Base-by-base conservation (phyloP, 495 filamentous ascomycete species). In the Astrothelium subdiscretum region DNA sequence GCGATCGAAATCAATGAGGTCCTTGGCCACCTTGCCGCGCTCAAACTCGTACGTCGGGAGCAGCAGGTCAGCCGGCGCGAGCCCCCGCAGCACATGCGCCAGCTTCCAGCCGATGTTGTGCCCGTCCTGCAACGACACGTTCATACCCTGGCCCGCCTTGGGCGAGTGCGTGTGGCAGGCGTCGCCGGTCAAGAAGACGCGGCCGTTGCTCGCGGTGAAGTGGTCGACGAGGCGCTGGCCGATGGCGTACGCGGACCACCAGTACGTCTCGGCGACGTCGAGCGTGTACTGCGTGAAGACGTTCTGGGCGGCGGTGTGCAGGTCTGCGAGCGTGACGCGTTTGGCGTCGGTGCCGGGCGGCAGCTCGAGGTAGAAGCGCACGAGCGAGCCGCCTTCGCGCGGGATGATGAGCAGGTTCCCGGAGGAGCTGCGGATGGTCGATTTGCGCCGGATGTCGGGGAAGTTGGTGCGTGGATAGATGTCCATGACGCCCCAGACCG, bases 91-190 rank as follows among this genome's bases (percentile, higher is more conserved):
- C 27, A 88, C 85, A 32, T 84, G 80, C 61, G 84, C 83, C 26
- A 95, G 80, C 72, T 94, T 95, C 90, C 90, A 95, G 3, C 85
- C 88, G 3, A 95, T 77, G 67, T 95, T 94, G 66, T 84, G 84
- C 2, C 86, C 83, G 69, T 95, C 90, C 42, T 90, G 81, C 77
- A 95, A 88, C 13, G 85, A 86, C 32, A 88, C 84, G 66, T 94
- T 94, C 87, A 92, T 90, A 22, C 89, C 89, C 70, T 91, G 90
- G 6, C 88, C 90, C 29, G 87, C 87, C 72, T 90, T 91, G 10
- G 89, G 88, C 51, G 82, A 86, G 72, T 92, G 89, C 3, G 89
- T 92, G 73, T 94, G 89, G 60, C 85, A 87, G 3, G 89, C 88
- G 71, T 92, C 89, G n/a, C 89, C 89, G 3, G 86, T 83, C n/a